Base-by-base conservation (phyloP, 352 stramenopile species). In the Pythium vanterpoolii region DNA sequence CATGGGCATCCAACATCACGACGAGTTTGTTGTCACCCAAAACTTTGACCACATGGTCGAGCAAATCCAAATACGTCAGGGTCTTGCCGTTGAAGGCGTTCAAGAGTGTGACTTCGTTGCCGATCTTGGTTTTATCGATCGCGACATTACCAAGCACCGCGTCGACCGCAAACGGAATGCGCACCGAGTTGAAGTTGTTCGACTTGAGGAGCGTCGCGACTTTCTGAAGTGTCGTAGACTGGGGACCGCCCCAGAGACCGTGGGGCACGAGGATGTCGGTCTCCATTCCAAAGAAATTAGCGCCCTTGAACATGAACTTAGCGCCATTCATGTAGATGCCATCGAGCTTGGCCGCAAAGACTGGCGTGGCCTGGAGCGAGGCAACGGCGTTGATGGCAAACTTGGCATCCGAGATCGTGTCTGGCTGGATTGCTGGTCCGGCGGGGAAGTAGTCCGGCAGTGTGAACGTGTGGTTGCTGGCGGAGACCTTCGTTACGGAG, bases 211-310 rank as follows among this genome's bases (percentile, higher is more conserved):
- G 36, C 23, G 62, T 51, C 11, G 69, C 67, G 21, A 88, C 56
- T 5, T 59, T 44, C 1, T 66, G 63, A 8, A 87, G 24, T 10
- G 73, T 83, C 24, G 76, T 87, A 10, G 77, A 87, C 26, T 72
- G 55, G 5, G 49, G 38, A 19, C 77, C 77, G 11, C 77, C 76
- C 78, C 78, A 88, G 21, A 88, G 66, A 23, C 78, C 78, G 39
- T 89, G 78, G 2, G 74, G 74, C 19, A 80, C 74, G 42, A 73
- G 64, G 57, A 89, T 86, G 52, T 84, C 72, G n/a, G 58, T 81
- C 57, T 89, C 78, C 72, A 89, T 76, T 16, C 78, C 78, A 56
- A 89, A 89, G 56, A 68, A 86, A 49, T 68, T 89, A 33, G 60
- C 73, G 34, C 78, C 78, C 33, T 89, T 89, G 56, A 89, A 30